Base-by-base conservation (phyloP, 345 rosid genomes). In the Brassica cretica region DNA sequence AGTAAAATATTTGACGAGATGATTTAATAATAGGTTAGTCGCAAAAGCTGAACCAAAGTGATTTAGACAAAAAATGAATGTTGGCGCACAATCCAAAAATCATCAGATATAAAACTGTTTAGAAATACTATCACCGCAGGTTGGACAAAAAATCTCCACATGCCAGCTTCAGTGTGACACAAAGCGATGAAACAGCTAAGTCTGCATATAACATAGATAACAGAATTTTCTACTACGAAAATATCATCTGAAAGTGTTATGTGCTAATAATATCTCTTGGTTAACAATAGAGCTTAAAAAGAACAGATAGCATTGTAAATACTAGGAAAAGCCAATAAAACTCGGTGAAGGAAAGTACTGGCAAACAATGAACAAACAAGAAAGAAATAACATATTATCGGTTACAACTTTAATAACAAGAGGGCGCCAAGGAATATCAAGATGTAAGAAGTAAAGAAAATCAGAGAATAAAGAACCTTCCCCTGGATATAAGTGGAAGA, bases 401-500 rank as follows among this genome's bases (percentile, higher is more conserved):
- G 1, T 62, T 29, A 30, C 46, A 72, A 66, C 61, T 60, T 51
- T 53, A 39, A 69, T 27, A 39, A 51, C 19, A 51, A 64, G 18
- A 19, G 37, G 4, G 56, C 35, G 19, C 1, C 14, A 14, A 72
- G 60, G 18, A 15, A 56, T 68, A 53, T 64, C 24, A 80, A 65
- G 18, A 80, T 56, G 18, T 6, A 29, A 74, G 30, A 49, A 11
- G 70, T 64, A 12, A 46, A 53, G 12, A 25, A 35, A 27, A 72
- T 33, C 10, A 32, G 11, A 62, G 15, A 63, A 53, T 49, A 64
- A 46, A 75, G 35, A 70, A 24, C 18, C 7, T 41, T 32, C 5
- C 72, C 80, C 83, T 66, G 80, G 73, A 76, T 16, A 58, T 49
- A 71, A 49, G 80, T 19, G 6, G 64, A 67, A 66, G 30, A 60